Conservation (phyloP, 257 asterid species). For the Verbena officinalis region DNA sequence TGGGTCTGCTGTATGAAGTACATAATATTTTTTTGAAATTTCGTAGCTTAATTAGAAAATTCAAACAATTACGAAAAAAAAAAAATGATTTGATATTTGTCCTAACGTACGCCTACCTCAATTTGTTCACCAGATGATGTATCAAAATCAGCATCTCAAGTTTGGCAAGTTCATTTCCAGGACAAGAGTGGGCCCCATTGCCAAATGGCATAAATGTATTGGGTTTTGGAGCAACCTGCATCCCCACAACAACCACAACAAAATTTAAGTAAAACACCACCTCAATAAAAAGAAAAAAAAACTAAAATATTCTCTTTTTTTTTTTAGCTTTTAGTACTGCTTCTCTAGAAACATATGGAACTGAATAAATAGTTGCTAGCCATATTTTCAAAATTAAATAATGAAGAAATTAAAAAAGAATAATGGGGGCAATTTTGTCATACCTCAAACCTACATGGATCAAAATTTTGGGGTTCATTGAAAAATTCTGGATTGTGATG, state of each 20-base stretch:
- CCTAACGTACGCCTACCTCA: too few species aligned
- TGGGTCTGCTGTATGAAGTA: too few species aligned
- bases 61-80: too few species aligned
- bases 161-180: constrained; percentile 89
- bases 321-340: background rate
- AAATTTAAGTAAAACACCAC: constrained; percentile 27
- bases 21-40: too few species aligned
- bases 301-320: background rate
- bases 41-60: too few species aligned
- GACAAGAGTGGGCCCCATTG: constrained; percentile 88
- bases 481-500: constrained; percentile 88
- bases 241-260: constrained; percentile 29
- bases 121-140: constrained; percentile 69
- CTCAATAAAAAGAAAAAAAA: constrained; percentile 3
- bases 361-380: background rate
- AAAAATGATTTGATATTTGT: constrained; percentile 16
- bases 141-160: constrained; percentile 71
- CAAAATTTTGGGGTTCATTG: constrained; percentile 72
- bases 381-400: background rate
- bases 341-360: constrained; percentile 32
- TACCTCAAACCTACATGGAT: constrained; percentile 84
- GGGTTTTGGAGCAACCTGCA: constrained; percentile 71
- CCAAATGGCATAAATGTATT: constrained; percentile 94
- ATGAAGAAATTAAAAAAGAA: background rate
- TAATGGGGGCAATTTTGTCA: constrained; percentile 2